Evolutionary conservation across 2,329 filamentous ascomycete genomes (phyloP).

Genomic region (Xylariomycetidae sp.): DNA sequence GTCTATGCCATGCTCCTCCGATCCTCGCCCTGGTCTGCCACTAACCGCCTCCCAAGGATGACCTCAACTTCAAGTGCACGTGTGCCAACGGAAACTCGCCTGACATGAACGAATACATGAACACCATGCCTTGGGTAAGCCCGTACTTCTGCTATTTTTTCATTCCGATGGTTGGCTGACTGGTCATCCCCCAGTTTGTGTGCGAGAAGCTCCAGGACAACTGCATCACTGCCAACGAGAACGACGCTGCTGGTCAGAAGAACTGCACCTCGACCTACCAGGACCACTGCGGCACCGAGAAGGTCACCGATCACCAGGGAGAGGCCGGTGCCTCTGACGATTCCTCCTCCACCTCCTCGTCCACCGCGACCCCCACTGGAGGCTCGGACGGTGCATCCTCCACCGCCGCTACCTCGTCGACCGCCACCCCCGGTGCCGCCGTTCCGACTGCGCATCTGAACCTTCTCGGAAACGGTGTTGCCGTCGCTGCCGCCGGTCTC

Average conservation of each 20-base stretch:
- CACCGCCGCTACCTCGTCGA: constrained; percentile 15
- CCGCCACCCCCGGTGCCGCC: constrained; percentile 17
- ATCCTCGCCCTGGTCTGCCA: too few species aligned
- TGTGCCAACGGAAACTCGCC: constrained; percentile 45
- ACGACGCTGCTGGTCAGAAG: constrained; percentile 36
- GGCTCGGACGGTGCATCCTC: constrained; percentile 9
- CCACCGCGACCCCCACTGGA: constrained; percentile 16
- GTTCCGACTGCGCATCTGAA: constrained; percentile 23
- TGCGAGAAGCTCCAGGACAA: constrained; percentile 42
- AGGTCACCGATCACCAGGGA: constrained; percentile 30
- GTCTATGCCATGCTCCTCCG: background rate
- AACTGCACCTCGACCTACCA: constrained; percentile 43
- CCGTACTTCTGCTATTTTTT: background rate
- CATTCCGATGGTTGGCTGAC: constrained; percentile 9
- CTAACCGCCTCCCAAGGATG: constrained; percentile 26
- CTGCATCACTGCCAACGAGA: constrained; percentile 39
- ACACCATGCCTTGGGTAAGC: constrained; percentile 39
- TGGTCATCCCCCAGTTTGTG: constrained; percentile 34
- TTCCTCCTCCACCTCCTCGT: constrained; percentile 23
- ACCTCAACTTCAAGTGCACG: constrained; percentile 42
- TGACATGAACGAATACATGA: constrained; percentile 45
- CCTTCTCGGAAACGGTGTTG: constrained; percentile 37
- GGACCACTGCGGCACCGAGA: constrained; percentile 40
- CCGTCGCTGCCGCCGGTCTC: constrained; percentile 44
- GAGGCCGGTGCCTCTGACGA: constrained; percentile 21